Evolutionary conservation across 2,329 filamentous ascomycete genomes (phyloP).

Genomic region (Paecilomyces formosus): DNA sequence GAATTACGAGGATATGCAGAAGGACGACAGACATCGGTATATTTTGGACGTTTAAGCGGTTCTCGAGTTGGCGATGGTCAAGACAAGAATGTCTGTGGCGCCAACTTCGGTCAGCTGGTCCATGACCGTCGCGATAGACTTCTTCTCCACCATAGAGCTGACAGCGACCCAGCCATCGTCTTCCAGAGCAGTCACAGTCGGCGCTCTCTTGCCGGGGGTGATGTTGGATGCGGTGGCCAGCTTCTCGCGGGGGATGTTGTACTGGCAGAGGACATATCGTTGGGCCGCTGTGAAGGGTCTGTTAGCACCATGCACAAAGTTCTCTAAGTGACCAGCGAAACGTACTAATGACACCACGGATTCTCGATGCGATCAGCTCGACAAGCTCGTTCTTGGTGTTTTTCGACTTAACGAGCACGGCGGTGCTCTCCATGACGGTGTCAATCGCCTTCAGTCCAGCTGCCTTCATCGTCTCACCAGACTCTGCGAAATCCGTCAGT

Average conservation of each 20-base stretch:
- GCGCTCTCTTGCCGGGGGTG: constrained; percentile 88
- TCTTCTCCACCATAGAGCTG: constrained; percentile 86
- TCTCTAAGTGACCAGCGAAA: constrained; percentile 4
- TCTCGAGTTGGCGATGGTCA: constrained; percentile 76
- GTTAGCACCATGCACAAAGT: neutral
- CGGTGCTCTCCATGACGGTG: constrained; percentile 80
- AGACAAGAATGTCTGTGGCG: constrained; percentile 76
- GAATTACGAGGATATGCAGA: neutral
- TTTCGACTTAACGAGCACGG: constrained; percentile 87
- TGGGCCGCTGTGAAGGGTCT: constrained; percentile 57
- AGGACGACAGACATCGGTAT: neutral
- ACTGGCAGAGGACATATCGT: constrained; percentile 89
- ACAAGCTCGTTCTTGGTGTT: constrained; percentile 74
- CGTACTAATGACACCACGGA: constrained; percentile 82
- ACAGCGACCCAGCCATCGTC: constrained; percentile 92
- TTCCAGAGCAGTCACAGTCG: constrained; percentile 83
- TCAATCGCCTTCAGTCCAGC: constrained; percentile 90
- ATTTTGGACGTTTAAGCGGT: constrained; percentile 24
- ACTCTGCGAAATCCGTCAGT: constrained; percentile 52
- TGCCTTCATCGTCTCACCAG: constrained; percentile 95
- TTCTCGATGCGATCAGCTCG: constrained; percentile 75
- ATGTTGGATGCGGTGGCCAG: constrained; percentile 64
- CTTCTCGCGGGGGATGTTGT: constrained; percentile 73
- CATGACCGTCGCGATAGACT: constrained; percentile 77
- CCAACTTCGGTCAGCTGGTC: constrained; percentile 70